Evolutionary conservation across 2,329 filamentous ascomycete species (phyloP), one percentile per base, ranked within the genome.

Genomic region (Apiospora rasikravindrae): DNA sequence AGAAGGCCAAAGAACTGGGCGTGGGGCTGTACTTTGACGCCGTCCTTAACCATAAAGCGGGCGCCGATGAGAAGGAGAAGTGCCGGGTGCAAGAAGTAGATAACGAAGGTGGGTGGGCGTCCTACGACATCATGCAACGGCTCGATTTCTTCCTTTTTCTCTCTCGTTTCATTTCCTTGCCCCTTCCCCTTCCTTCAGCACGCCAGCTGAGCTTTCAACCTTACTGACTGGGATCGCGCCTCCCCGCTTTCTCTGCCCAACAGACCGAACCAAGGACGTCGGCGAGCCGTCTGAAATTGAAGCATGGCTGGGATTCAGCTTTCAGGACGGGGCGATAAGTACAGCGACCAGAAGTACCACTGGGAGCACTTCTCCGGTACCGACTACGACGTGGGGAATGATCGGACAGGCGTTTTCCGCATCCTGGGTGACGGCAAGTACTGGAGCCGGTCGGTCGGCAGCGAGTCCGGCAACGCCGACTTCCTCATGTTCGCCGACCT

Each of bases 1-100:
- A 84, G 26, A 80, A 82, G 22, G 90, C 90, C 0, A 83, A 86
- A 66, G 82, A 86, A 45, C 74, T 86, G 29, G 88, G 86, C 0
- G 83, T 93, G 8, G 86, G 87, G 0, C 77, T 93, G 0, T 86
- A 92, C 74, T 93, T 91, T 86, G 92, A 94, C 79, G 89, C 91
- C 1, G 91, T 94, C 5, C 82, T 94, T 51, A 94, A 93, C 77
- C 92, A 94, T 78, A 93, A 92, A 78, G 90, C 91, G 2, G 91
- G 87, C 4, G 92, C 90, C 10, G 92, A 94, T 78, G 84, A 82
- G 29, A 88, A 85, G 14, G 90, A 93, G 79, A 85, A 85, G 67
- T 90, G 87, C 71, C 80, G 82, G 73, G 90, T 88, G 2, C 85
- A 91, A 44, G 88, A 89, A 79, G 90, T 92, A 11, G 87, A 93